These are phyloP conservation scores for Microbotryomycetes sp. DNA, from an alignment of 1,284 basidiomycete genomes.

Conservation along the genomic window DNA sequence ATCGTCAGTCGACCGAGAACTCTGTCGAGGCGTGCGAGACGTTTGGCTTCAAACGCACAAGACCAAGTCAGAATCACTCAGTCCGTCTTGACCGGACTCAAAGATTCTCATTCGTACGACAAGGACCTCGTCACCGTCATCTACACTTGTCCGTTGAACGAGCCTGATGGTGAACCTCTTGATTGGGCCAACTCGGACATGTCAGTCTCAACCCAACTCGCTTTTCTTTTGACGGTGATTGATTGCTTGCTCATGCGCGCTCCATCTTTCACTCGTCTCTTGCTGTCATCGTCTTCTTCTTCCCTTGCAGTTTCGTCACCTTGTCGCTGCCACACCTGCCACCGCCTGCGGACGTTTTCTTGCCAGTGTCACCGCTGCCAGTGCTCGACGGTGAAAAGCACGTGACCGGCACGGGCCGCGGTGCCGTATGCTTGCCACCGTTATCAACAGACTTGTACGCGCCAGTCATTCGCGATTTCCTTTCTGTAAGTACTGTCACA, in stretches of 20 bases:
- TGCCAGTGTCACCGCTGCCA: not conserved
- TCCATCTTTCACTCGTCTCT: not conserved
- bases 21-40: not conserved
- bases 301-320: constrained; percentile 2
- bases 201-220: not conserved
- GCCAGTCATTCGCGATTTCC: constrained; percentile 1
- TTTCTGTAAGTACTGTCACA: not conserved
- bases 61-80: not conserved
- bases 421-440: constrained; percentile 8
- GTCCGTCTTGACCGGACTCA: not conserved
- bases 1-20: not conserved
- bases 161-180: not conserved
- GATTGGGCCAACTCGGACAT: constrained; percentile 7
- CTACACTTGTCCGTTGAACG: constrained; percentile 1
- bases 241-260: not conserved
- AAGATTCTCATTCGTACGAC: not conserved
- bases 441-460: constrained; percentile 8
- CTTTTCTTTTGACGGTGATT: not conserved
- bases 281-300: not conserved
- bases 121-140: not conserved
- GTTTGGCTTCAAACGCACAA: not conserved
- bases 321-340: not conserved
- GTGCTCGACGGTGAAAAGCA: constrained; percentile 1
- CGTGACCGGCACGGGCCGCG: not conserved
- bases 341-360: constrained; percentile 2